A percentile compares a stretch with the other conserved stretches of the same genome.
These are phyloP conservation scores for Quercus phellos DNA, from an alignment of 331 rosid species.

Conservation along the genomic window DNA sequence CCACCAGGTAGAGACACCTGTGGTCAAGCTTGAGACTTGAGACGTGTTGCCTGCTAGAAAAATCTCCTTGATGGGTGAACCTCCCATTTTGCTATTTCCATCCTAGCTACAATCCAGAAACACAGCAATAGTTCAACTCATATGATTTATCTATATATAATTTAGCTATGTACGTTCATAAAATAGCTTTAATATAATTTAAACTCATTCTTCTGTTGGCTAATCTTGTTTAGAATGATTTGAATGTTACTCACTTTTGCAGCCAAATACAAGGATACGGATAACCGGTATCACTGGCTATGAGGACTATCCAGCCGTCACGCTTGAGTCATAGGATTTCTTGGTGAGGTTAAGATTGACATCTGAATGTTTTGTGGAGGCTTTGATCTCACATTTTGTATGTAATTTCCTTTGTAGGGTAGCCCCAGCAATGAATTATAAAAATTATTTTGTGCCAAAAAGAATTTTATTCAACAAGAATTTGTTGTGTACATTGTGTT, in stretches of 20 bases:
- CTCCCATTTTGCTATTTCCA: neutral
- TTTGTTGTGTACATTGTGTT: conserved; percentile 6
- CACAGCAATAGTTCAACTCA: neutral
- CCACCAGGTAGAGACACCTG: neutral
- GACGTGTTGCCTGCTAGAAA: neutral
- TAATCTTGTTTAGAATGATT: conserved; percentile 15
- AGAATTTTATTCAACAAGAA: conserved; percentile 5
- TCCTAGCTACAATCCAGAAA: neutral
- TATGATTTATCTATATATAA: neutral
- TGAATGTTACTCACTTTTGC: conserved; percentile 32
- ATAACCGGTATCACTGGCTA: conserved; percentile 85
- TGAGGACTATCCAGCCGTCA: conserved; percentile 74
- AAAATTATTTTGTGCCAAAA: conserved; percentile 17
- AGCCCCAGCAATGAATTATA: conserved; percentile 11
- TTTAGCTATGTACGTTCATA: neutral
- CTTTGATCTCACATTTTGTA: conserved; percentile 21
- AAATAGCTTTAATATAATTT: neutral
- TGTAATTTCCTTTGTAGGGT: conserved; percentile 11
- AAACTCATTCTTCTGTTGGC: neutral
- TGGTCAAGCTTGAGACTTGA: neutral
- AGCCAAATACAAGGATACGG: conserved; percentile 86
- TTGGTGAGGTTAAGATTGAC: neutral
- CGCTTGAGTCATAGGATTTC: conserved; percentile 50
- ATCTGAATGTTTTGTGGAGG: conserved; percentile 12
- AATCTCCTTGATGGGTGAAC: neutral